Evolutionary conservation across 345 rosid genomes (phyloP).

Genomic region (Odontarrhena argentea): DNA sequence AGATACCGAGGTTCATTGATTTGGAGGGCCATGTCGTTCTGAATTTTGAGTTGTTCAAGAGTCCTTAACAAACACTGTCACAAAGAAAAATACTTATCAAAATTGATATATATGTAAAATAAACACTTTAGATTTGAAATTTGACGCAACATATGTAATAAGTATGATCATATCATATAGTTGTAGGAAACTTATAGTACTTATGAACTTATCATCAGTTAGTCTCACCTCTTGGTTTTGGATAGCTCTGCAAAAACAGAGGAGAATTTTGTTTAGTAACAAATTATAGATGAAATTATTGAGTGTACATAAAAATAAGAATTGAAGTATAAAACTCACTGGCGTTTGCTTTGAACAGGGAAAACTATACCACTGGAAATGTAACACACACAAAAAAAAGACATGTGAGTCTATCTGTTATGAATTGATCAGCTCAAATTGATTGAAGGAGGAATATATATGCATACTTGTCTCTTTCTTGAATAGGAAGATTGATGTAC

Average conservation of each 20-base stretch:
- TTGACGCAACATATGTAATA: neutral
- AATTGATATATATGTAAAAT: neutral
- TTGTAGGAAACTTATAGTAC: neutral
- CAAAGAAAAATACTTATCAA: neutral
- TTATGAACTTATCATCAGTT: too few relatives aligned
- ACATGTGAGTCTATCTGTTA: neutral
- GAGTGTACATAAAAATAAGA: neutral
- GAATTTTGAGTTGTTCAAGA: conserved; percentile 55
- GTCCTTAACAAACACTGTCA: conserved; percentile 56
- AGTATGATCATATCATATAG: conserved; percentile 1
- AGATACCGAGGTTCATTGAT: conserved; percentile 48
- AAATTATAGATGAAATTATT: neutral
- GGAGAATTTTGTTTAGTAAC: neutral
- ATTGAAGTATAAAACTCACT: conserved; percentile 17
- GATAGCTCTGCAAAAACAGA: conserved; percentile 45
- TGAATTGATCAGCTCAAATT: neutral
- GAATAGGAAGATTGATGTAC: conserved; percentile 59
- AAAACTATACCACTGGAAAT: conserved; percentile 53
- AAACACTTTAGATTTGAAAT: neutral
- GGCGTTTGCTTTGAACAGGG: conserved; percentile 45
- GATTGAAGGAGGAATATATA: neutral
- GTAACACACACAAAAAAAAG: neutral
- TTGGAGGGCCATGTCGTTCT: conserved; percentile 59
- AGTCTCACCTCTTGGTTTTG: conserved; percentile 61
- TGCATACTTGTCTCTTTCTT: conserved; percentile 71